Percentiles rank a stretch among this genome's conserved stretches.
These are phyloP conservation scores for Coemansia sp. DNA, from an alignment of 192 early-diverging fungal species.

Conservation along the genomic window DNA sequence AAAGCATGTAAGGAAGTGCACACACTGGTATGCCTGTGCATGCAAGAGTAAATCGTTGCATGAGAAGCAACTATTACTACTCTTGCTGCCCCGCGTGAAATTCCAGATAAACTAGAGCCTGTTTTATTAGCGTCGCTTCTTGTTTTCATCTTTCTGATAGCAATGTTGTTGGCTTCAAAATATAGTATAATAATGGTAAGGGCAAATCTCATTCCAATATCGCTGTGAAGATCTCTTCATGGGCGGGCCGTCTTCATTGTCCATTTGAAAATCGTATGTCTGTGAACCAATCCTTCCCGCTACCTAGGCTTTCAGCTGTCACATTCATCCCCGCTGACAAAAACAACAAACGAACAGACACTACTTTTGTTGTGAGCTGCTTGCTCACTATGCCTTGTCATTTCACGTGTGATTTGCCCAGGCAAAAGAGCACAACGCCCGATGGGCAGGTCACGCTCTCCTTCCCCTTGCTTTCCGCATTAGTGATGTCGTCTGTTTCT, in stretches of 20 bases:
- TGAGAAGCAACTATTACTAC: neutral
- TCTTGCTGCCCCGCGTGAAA: neutral
- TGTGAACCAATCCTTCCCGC: conserved; percentile 4
- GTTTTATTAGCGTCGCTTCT: neutral
- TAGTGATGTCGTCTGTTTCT: neutral
- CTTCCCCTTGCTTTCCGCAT: conserved; percentile 5
- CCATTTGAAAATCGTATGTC: no score
- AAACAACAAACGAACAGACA: neutral
- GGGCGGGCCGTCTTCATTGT: no score
- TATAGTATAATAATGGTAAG: neutral
- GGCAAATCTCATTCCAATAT: neutral
- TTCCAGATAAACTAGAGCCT: neutral
- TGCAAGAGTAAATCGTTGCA: neutral
- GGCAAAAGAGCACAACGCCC: neutral
- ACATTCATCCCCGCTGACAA: conserved; percentile 1
- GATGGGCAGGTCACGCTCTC: neutral
- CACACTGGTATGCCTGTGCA: neutral
- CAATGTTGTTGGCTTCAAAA: neutral
- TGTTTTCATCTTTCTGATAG: neutral
- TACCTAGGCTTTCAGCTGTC: neutral
- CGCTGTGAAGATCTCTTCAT: neutral
- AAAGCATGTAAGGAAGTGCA: no score
- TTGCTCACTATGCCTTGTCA: neutral
- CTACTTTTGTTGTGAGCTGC: conserved; percentile 2
- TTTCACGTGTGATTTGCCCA: conserved; percentile 9